phyloP scores from a whole-genome alignment of 2,329 filamentous ascomycete species.

The Sclerotinia sclerotiorum region DNA sequence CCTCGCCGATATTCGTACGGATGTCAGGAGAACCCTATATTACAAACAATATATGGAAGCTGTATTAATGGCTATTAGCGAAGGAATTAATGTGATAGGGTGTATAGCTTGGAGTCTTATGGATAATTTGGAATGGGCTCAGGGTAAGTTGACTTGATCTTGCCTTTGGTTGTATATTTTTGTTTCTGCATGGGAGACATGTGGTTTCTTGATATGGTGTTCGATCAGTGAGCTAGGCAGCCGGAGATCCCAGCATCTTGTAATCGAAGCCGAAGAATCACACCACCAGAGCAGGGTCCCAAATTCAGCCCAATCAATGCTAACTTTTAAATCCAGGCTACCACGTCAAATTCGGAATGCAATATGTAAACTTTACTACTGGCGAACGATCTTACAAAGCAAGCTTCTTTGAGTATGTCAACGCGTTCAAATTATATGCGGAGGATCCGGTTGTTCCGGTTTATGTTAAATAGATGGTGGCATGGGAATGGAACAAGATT shows the following conservation, averaged over 20 bases:
- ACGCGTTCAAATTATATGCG: constrained; percentile 35
- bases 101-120: constrained; percentile 88
- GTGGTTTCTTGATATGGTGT: too few species aligned
- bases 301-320: not conserved
- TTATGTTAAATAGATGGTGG: constrained; percentile 23
- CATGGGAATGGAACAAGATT: not conserved
- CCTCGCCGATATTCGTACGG: constrained; percentile 58
- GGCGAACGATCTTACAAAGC: constrained; percentile 36
- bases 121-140: constrained; percentile 55
- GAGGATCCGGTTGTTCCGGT: constrained; percentile 35
- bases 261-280: too few species aligned
- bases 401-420: constrained; percentile 38
- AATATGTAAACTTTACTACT: constrained; percentile 45
- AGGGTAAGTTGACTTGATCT: constrained; percentile 9
- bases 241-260: too few species aligned
- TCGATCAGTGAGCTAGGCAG: too few species aligned
- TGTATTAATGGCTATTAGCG: constrained; percentile 65
- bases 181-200: not conserved
- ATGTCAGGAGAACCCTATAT: constrained; percentile 76
- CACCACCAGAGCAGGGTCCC: too few species aligned
- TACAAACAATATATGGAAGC: constrained; percentile 74
- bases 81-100: constrained; percentile 74
- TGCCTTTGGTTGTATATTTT: too few species aligned
- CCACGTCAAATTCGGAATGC: constrained; percentile 34
- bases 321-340: constrained; percentile 22